Percentiles rank a stretch among this genome's conserved stretches.
Conservation (phyloP, 2,329 filamentous ascomycete species). For the Falciphora oryzae region DNA sequence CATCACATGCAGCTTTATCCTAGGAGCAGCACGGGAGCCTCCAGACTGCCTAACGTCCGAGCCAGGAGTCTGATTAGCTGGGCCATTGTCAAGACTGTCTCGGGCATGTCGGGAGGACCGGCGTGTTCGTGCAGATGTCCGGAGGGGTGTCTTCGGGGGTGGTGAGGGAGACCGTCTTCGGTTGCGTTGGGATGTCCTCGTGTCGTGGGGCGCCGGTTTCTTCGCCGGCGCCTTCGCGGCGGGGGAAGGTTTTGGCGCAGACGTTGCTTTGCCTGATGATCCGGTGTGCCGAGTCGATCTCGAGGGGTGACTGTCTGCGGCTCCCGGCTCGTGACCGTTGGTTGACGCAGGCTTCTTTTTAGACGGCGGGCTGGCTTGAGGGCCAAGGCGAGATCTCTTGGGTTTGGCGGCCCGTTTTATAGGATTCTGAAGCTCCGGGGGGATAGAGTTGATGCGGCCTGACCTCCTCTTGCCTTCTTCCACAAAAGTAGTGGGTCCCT, state of each 20-base stretch:
- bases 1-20: conserved; percentile 45
- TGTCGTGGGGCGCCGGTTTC: conserved; percentile 15
- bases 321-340: conserved; percentile 23
- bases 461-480: conserved; percentile 66
- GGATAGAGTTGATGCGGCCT: conserved; percentile 54
- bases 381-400: conserved; percentile 28
- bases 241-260: conserved; percentile 14
- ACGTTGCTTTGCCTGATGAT: conserved; percentile 10
- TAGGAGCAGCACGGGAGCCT: conserved; percentile 30
- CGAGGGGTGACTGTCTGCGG: conserved; percentile 25
- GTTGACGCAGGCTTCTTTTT: conserved; percentile 23
- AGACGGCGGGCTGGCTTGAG: conserved; percentile 27
- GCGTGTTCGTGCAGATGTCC: conserved; percentile 36
- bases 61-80: conserved; percentile 11
- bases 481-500: conserved; percentile 82
- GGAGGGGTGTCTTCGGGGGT: conserved; percentile 29
- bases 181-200: conserved; percentile 22
- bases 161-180: conserved; percentile 38
- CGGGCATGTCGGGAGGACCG: conserved; percentile 34
- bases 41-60: conserved; percentile 12
- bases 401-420: conserved; percentile 47
- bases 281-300: conserved; percentile 10
- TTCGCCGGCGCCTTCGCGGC: conserved; percentile 9
- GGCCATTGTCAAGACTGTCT: conserved; percentile 22
- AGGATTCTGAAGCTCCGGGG: conserved; percentile 45